Conservation (phyloP, 768 basidiomycete species). For the Pleurotus djamor region DNA sequence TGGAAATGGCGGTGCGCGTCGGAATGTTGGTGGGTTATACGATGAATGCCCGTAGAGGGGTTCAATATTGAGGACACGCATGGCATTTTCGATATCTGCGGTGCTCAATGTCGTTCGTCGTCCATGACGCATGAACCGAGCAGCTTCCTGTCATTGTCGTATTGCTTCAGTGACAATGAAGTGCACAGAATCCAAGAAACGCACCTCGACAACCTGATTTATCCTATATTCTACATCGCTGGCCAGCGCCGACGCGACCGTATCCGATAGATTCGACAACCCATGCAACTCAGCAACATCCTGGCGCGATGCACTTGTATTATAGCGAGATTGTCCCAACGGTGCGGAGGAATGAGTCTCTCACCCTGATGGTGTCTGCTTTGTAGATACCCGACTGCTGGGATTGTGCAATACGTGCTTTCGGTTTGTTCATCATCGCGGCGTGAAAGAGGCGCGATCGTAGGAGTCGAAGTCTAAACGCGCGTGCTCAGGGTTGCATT, state of each 20-base stretch:
- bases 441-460: background rate
- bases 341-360: slow-evolving; percentile 11
- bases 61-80: slow-evolving; percentile 94
- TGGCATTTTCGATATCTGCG: slow-evolving; percentile 89
- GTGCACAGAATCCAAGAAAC: slow-evolving; percentile 11
- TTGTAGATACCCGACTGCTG: slow-evolving; percentile 64
- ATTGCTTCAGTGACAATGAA: background rate
- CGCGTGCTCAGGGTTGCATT: background rate
- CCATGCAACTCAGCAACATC: slow-evolving; percentile 90
- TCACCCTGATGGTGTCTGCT: slow-evolving; percentile 60
- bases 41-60: slow-evolving; percentile 87
- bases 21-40: slow-evolving; percentile 61
- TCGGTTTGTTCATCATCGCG: slow-evolving; percentile 39
- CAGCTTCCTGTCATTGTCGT: slow-evolving; percentile 75
- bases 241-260: slow-evolving; percentile 81
- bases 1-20: slow-evolving; percentile 53
- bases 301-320: slow-evolving; percentile 32
- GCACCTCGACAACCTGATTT: slow-evolving; percentile 91
- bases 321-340: background rate
- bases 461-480: background rate
- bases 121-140: slow-evolving; percentile 95
- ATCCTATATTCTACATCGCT: slow-evolving; percentile 97
- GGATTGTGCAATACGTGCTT: slow-evolving; percentile 41
- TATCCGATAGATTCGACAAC: slow-evolving; percentile 71
- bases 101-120: slow-evolving; percentile 88